These are phyloP conservation scores for Clonostachys rosea DNA, from an alignment of 2,329 filamentous ascomycete genomes.

Conservation along the genomic window DNA sequence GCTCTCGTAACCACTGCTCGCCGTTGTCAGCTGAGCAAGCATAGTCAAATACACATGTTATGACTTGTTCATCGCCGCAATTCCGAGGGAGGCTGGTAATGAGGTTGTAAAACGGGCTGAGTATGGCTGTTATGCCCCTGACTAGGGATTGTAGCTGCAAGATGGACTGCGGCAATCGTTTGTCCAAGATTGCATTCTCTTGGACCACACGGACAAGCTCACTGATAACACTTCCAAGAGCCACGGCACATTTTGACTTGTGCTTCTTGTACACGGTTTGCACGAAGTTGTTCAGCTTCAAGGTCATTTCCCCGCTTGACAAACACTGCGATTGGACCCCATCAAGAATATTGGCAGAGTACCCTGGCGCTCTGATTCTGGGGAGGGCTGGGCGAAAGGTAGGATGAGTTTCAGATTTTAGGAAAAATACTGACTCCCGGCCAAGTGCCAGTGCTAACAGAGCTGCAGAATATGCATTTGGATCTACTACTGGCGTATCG, in stretches of 20 bases:
- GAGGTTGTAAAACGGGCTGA: slow-evolving; percentile 46
- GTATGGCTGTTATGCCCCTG: slow-evolving; percentile 37
- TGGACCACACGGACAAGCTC: slow-evolving; percentile 44
- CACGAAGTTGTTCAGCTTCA: slow-evolving; percentile 40
- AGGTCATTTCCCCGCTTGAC: slow-evolving; percentile 39
- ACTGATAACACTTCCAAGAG: slow-evolving; percentile 44
- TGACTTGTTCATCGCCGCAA: slow-evolving; percentile 53
- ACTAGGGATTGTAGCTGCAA: slow-evolving; percentile 48
- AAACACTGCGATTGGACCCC: slow-evolving; percentile 41
- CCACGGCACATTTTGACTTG: slow-evolving; percentile 41
- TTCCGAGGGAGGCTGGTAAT: slow-evolving; percentile 37
- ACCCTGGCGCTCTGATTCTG: slow-evolving; percentile 49
- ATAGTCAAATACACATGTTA: slow-evolving; percentile 58
- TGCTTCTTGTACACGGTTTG: slow-evolving; percentile 37
- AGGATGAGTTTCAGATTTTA: slow-evolving; percentile 46
- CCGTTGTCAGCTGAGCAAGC: slow-evolving; percentile 61
- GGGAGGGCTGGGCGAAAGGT: slow-evolving; percentile 46
- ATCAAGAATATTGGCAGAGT: slow-evolving; percentile 42
- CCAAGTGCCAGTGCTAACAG: slow-evolving; percentile 66
- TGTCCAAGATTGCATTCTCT: slow-evolving; percentile 37
- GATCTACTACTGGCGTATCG: slow-evolving; percentile 37
- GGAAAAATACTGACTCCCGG: slow-evolving; percentile 67
- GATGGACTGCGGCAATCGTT: slow-evolving; percentile 37
- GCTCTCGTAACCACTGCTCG: slow-evolving; percentile 53
- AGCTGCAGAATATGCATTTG: slow-evolving; percentile 45